Conservation (phyloP, 345 rosid genomes). For the Moricandia arvensis region DNA sequence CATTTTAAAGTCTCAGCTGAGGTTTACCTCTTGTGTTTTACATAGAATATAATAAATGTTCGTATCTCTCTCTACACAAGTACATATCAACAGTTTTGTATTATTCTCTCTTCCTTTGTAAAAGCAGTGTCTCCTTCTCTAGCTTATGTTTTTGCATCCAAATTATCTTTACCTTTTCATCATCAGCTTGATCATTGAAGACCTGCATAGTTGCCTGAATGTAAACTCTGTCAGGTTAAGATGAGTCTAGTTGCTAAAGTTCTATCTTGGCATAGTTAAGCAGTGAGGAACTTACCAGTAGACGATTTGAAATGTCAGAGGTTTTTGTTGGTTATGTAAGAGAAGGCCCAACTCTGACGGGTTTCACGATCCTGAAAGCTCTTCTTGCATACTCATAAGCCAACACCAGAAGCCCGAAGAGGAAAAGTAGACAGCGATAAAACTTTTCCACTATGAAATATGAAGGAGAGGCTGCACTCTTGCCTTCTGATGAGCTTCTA, state of each 20-base stretch:
- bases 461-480: conserved; percentile 26
- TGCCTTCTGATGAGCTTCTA: conserved; percentile 38
- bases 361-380: conserved; percentile 49
- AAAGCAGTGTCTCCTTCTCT: conserved; percentile 20
- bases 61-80: conserved; percentile 8
- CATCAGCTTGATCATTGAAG: conserved; percentile 21
- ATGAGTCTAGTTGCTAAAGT: not conserved
- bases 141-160: conserved; percentile 13
- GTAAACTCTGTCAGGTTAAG: not conserved
- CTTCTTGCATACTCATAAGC: conserved; percentile 52
- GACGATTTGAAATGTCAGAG: conserved; percentile 19
- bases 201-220: conserved; percentile 1
- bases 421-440: conserved; percentile 47
- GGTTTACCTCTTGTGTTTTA: no score
- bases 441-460: conserved; percentile 42
- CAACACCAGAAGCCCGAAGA: conserved; percentile 58
- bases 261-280: not conserved
- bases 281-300: conserved; percentile 38
- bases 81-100: conserved; percentile 29
- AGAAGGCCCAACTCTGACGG: conserved; percentile 55
- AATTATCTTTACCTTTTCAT: not conserved
- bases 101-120: conserved; percentile 15
- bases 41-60: conserved; percentile 6
- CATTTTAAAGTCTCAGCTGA: not conserved
- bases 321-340: conserved; percentile 39